A percentile compares a stretch with the other conserved stretches of the same genome.
phyloP scores from a whole-genome alignment of 2,329 filamentous ascomycete genomes.

The Cladorrhinum sp. region DNA sequence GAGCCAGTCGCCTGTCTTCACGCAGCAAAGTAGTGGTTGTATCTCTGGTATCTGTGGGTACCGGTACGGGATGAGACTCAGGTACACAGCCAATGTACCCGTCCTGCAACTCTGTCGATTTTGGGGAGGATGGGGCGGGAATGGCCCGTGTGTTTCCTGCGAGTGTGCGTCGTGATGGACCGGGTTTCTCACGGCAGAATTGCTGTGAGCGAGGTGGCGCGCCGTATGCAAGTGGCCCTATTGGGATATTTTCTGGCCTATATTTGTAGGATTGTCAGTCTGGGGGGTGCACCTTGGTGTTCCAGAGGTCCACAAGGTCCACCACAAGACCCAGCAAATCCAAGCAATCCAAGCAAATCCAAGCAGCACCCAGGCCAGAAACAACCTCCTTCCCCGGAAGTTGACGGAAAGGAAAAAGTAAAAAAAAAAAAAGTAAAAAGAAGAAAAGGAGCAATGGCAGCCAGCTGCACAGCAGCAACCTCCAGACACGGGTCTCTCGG shows the following conservation, averaged over 20 bases:
- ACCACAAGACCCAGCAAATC: conserved; percentile 13
- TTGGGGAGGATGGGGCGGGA: conserved; percentile 35
- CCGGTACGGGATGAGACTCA: conserved; percentile 32
- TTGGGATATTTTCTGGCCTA: conserved; percentile 37
- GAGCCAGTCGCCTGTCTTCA: conserved; percentile 21
- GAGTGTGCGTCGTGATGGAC: conserved; percentile 29
- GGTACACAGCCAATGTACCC: conserved; percentile 30
- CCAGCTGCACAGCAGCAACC: conserved; percentile 1
- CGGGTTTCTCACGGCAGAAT: conserved; percentile 38
- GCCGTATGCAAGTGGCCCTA: conserved; percentile 45
- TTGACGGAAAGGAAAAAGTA: neutral
- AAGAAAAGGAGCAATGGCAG: neutral
- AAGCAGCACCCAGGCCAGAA: neutral
- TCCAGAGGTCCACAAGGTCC: conserved; percentile 11
- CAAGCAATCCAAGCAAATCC: neutral
- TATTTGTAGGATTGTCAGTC: conserved; percentile 28
- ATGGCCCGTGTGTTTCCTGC: conserved; percentile 35
- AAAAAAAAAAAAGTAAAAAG: neutral
- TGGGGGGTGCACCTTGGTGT: conserved; percentile 25
- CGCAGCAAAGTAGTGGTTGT: conserved; percentile 21
- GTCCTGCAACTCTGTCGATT: conserved; percentile 25
- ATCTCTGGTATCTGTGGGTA: conserved; percentile 28
- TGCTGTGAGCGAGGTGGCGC: conserved; percentile 43
- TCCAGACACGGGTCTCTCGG: neutral
- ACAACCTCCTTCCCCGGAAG: neutral